phyloP scores from a whole-genome alignment of 768 basidiomycete species.

The Clitopilus hobsonii region DNA sequence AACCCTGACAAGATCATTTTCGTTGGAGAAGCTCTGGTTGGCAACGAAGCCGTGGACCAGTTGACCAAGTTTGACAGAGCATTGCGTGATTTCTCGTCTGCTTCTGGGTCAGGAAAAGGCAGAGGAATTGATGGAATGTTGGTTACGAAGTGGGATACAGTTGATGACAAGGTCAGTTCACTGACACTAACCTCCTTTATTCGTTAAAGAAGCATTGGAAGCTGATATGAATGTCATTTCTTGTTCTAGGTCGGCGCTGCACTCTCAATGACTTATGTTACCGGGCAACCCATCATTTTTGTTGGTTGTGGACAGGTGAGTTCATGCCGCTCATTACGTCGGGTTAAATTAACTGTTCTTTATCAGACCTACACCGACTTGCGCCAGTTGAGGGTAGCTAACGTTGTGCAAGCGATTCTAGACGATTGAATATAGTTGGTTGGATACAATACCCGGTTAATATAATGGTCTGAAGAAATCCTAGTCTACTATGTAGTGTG shows the following conservation, averaged over 20 bases:
- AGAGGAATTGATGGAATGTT: constrained; percentile 98
- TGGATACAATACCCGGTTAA: background rate
- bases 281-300: constrained; percentile 97
- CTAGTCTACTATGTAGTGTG: background rate
- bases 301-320: constrained; percentile 95
- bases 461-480: background rate
- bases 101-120: constrained; percentile 60
- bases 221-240: background rate
- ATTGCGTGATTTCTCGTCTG: constrained; percentile 85
- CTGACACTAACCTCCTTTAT: background rate
- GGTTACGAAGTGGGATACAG: constrained; percentile 98
- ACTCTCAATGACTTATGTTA: constrained; percentile 98
- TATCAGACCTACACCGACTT: constrained; percentile 92
- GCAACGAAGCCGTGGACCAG: constrained; percentile 98
- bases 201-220: background rate
- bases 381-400: constrained; percentile 82
- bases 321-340: background rate
- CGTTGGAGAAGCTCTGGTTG: constrained; percentile 96
- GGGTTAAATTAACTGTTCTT: background rate
- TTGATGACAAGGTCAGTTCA: constrained; percentile 82
- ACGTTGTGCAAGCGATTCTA: constrained; percentile 92
- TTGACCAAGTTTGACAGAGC: constrained; percentile 95
- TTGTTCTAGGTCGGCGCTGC: constrained; percentile 99
- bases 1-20: constrained; percentile 97
- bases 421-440: constrained; percentile 44